Evolutionary conservation across 192 early-diverging fungal species (phyloP).

Genomic region (Backusella australiensis): DNA sequence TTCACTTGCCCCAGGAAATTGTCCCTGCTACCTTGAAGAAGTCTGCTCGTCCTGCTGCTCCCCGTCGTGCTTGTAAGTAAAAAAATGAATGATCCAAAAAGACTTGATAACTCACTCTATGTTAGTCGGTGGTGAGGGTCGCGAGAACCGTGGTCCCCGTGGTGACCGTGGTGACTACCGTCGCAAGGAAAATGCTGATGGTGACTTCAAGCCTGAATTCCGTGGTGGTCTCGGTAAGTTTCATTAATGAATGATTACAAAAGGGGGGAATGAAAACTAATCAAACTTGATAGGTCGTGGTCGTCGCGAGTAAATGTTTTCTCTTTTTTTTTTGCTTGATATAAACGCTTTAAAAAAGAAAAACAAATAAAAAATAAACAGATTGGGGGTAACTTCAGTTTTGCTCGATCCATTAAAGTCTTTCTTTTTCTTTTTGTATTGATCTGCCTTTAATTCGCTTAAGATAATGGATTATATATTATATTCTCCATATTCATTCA

Average conservation of each 20-base stretch:
- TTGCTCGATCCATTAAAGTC: background rate
- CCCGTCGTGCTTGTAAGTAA: slow-evolving; percentile 63
- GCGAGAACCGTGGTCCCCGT: slow-evolving; percentile 56
- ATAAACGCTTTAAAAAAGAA: background rate
- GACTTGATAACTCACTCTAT: background rate
- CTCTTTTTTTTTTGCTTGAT: background rate
- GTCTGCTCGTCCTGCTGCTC: slow-evolving; percentile 76
- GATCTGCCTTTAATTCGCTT: too few species aligned
- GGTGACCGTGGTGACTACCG: slow-evolving; percentile 86
- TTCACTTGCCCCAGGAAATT: slow-evolving; percentile 96
- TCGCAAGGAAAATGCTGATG: slow-evolving; percentile 91
- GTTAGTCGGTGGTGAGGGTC: slow-evolving; percentile 72
- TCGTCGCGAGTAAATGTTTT: slow-evolving; percentile 25
- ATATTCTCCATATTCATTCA: too few species aligned
- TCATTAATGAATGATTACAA: background rate
- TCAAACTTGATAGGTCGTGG: slow-evolving; percentile 14
- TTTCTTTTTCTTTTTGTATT: too few species aligned
- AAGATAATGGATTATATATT: too few species aligned
- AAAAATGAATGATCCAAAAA: background rate
- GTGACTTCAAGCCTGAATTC: slow-evolving; percentile 97
- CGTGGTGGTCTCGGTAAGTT: slow-evolving; percentile 79
- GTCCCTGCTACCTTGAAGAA: slow-evolving; percentile 98
- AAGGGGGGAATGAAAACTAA: background rate
- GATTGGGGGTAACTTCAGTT: background rate
- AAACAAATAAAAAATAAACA: background rate